Base-by-base conservation (phyloP, 768 basidiomycete genomes). In the Macrolepiota dolichaula region DNA sequence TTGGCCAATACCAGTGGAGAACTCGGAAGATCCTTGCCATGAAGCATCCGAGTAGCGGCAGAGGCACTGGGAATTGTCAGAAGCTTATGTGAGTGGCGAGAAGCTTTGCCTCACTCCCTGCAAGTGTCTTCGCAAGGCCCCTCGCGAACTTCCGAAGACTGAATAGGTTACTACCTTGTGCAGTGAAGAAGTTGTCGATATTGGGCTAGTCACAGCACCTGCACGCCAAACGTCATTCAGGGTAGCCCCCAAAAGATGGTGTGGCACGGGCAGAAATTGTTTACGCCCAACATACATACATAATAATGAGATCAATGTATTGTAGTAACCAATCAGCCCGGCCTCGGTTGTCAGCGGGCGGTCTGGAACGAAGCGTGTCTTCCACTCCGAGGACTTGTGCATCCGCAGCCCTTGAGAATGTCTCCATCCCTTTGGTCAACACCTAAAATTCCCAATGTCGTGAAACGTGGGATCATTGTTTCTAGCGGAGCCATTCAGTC, bases 251-350 rank as follows among this genome's bases (percentile, higher is more conserved):
- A 58, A 54, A 25, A 19, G 17, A 32, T 40, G 47, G 29, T 35
- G n/a, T 24, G 35, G 49, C 57, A 57, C 57, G 57, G 38, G 47
- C 19, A 38, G 29, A 37, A 49, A 47, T 22, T 47, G 12, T 38
- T 32, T 55, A 7, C 12, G 47, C 47, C 9, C 47, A 24, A 24
- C 25, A 24, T 51, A 15, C 22, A 29, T 4, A 24, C 27, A 19
- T 11, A 37, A 37, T 13, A 35, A 53, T 24, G 32, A 53, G 52
- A 53, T 53, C 52, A 24, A 12, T 37, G 52, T 24, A 54, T 17
- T 40, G 50, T 40, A 36, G 57, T 40, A 59, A 51, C 57, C 57
- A 59, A 59, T 59, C 50, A 59, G 50, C 50, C 57, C 29, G 24
- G 57, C 11, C 49, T 42, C 57, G 12, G 49, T 58, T 51, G 57